These are phyloP conservation scores for Combretum micranthum DNA, from an alignment of 345 rosid species.

Conservation along the genomic window DNA sequence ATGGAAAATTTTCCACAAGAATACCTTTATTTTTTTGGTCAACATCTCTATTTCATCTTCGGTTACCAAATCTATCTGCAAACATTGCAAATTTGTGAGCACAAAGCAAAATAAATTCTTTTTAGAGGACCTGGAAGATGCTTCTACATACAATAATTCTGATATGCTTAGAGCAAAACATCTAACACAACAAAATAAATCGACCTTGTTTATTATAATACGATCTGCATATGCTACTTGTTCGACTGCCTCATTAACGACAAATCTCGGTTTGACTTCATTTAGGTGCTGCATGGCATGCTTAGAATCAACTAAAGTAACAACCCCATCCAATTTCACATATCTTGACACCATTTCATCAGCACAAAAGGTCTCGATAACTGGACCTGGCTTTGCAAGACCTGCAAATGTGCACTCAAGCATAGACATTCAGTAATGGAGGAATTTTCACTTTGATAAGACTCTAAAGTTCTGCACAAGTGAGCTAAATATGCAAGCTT, in stretches of 20 bases:
- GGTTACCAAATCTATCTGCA: slow-evolving; percentile 62
- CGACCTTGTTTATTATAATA: slow-evolving; percentile 63
- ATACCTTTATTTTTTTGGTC: slow-evolving; percentile 54
- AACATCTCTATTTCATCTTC: slow-evolving; percentile 42
- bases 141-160: background rate
- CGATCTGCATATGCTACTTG: slow-evolving; percentile 83
- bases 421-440: background rate
- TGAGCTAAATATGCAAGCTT: no score
- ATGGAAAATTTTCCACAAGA: background rate
- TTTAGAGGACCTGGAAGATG: background rate
- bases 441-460: no score
- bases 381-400: slow-evolving; percentile 74
- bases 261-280: slow-evolving; percentile 69
- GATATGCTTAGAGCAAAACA: background rate
- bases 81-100: slow-evolving; percentile 7
- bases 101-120: background rate
- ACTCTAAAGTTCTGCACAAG: no score
- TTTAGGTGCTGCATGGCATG: slow-evolving; percentile 63
- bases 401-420: slow-evolving; percentile 32
- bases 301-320: slow-evolving; percentile 70
- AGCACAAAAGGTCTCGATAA: slow-evolving; percentile 60
- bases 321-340: slow-evolving; percentile 70
- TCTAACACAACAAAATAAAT: background rate
- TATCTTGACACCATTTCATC: slow-evolving; percentile 55
- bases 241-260: slow-evolving; percentile 73